A percentile compares a stretch with the other conserved stretches of the same genome.
phyloP scores from a whole-genome alignment of 768 basidiomycete species.

The Rhodotorula graminis region DNA sequence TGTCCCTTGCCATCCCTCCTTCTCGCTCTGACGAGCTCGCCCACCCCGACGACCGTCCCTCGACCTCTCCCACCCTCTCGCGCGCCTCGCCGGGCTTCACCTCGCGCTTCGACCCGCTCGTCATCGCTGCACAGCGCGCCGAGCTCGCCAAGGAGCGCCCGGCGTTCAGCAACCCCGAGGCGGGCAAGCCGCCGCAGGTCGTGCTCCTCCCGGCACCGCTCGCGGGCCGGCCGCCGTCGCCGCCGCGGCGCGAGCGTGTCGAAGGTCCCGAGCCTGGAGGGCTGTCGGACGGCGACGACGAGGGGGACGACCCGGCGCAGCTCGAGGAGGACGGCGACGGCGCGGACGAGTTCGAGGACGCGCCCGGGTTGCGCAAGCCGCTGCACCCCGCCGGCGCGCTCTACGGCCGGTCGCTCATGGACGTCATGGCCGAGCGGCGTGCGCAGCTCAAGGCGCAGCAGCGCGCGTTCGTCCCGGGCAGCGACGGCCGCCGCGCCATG shows the following conservation, averaged over 20 bases:
- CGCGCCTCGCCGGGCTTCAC: conserved; percentile 16
- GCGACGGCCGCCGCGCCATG: conserved; percentile 31
- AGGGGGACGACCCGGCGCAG: not conserved
- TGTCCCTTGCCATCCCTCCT: conserved; percentile 4
- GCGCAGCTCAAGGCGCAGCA: conserved; percentile 9
- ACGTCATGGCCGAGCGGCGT: conserved; percentile 34
- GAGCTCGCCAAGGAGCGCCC: conserved; percentile 27
- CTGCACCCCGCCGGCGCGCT: conserved; percentile 29
- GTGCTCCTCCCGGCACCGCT: conserved; percentile 36
- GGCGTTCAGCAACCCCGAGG: conserved; percentile 19
- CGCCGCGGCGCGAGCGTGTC: not conserved
- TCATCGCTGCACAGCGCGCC: conserved; percentile 19
- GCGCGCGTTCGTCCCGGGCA: conserved; percentile 16
- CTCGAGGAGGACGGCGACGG: not conserved
- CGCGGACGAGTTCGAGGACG: conserved; percentile 3
- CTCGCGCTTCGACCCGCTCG: conserved; percentile 32
- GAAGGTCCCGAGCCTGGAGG: conserved; percentile 17
- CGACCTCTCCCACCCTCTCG: not conserved
- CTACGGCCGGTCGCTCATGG: conserved; percentile 36
- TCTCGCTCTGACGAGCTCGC: not conserved
- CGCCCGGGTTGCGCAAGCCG: conserved; percentile 3
- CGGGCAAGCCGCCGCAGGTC: conserved; percentile 25
- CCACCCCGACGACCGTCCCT: not conserved
- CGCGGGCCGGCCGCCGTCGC: conserved; percentile 11
- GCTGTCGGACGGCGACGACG: not conserved